Percentiles rank a stretch among this genome's conserved stretches.
Evolutionary conservation across 352 stramenopile species (phyloP).

Genomic region (Phytophthora meadii): DNA sequence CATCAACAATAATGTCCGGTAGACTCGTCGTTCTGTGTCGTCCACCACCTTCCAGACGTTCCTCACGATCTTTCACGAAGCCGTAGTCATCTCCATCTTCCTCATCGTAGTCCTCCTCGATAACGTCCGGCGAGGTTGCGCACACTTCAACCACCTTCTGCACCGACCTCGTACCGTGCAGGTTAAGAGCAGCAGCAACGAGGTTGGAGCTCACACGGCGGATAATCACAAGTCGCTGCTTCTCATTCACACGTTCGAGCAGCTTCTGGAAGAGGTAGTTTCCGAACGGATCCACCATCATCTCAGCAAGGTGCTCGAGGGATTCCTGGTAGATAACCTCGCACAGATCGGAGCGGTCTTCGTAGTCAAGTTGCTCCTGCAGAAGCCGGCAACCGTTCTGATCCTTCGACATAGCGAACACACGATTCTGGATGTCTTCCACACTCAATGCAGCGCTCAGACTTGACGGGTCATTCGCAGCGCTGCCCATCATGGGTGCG

Average conservation of each 20-base stretch:
- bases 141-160: slow-evolving; percentile 98
- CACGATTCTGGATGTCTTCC: slow-evolving; percentile 79
- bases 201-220: slow-evolving; percentile 93
- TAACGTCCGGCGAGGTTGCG: slow-evolving; percentile 79
- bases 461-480: slow-evolving; percentile 28
- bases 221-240: slow-evolving; percentile 93
- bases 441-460: slow-evolving; percentile 62
- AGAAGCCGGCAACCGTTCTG: slow-evolving; percentile 98
- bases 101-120: slow-evolving; percentile 57
- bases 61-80: slow-evolving; percentile 23
- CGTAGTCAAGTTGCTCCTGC: slow-evolving; percentile 96
- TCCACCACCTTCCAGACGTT: slow-evolving; percentile 25
- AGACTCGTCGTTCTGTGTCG: slow-evolving; percentile 46
- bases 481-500: slow-evolving; percentile 35
- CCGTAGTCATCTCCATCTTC: slow-evolving; percentile 50
- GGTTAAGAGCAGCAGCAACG: slow-evolving; percentile 96
- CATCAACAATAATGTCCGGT: slow-evolving; percentile 94
- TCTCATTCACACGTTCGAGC: slow-evolving; percentile 92
- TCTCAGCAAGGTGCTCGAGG: slow-evolving; percentile 95
- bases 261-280: slow-evolving; percentile 99
- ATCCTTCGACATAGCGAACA: slow-evolving; percentile 94
- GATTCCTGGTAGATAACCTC: slow-evolving; percentile 97
- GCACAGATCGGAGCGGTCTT: slow-evolving; percentile 91
- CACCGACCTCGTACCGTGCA: slow-evolving; percentile 98
- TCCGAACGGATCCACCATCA: slow-evolving; percentile 99